Conservation (phyloP, 2,329 filamentous ascomycete species). For the Claviceps digitariae region DNA sequence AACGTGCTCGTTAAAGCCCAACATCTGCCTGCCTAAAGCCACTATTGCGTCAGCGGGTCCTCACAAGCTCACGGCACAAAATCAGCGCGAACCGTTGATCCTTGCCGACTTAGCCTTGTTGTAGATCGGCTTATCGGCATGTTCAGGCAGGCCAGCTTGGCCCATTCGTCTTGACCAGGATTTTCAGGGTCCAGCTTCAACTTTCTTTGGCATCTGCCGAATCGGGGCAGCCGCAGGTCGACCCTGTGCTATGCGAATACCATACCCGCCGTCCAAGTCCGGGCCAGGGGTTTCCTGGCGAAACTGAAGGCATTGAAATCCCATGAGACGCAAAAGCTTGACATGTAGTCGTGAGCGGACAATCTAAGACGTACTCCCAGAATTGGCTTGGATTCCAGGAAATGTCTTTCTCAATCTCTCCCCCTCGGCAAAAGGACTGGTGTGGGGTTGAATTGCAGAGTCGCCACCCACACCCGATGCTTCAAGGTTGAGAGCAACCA, state of each 20-base stretch:
- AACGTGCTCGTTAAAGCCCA: background rate
- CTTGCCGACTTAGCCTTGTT: background rate
- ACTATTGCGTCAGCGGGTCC: background rate
- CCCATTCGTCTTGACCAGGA: background rate
- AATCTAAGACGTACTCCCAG: too few relatives aligned
- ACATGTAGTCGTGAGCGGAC: background rate
- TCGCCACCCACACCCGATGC: background rate
- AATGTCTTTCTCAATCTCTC: background rate
- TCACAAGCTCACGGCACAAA: background rate
- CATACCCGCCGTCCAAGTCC: too few relatives aligned
- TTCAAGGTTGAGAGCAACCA: background rate
- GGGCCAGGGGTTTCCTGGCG: too few relatives aligned
- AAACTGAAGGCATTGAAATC: too few relatives aligned
- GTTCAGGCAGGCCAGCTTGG: background rate
- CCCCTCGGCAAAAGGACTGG: background rate
- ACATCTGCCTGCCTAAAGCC: background rate
- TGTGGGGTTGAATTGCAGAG: background rate
- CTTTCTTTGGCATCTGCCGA: background rate
- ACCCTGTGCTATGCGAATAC: background rate
- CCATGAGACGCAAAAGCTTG: background rate
- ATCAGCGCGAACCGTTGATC: background rate
- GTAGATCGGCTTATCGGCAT: background rate
- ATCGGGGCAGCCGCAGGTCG: background rate
- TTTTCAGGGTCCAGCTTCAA: background rate
- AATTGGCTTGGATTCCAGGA: background rate